phyloP scores from a whole-genome alignment of 805 yeast species.

The Ogataea trehalophila region DNA sequence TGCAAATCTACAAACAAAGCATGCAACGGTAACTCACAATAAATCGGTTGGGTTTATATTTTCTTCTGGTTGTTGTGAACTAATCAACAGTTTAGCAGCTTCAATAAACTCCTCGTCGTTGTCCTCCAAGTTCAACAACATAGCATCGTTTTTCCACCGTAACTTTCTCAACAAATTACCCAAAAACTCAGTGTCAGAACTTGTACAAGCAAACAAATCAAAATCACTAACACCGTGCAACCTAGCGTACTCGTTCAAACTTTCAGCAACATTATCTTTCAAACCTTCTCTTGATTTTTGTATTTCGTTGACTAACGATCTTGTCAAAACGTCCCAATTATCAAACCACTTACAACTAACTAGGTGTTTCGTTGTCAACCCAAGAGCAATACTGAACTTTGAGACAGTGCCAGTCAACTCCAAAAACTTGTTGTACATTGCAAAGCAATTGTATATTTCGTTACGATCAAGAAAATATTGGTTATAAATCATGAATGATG shows the following conservation, averaged over 20 bases:
- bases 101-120: constrained; percentile 13
- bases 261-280: background rate
- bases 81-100: constrained; percentile 12
- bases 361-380: constrained; percentile 10
- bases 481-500: constrained; percentile 18
- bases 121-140: constrained; percentile 8
- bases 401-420: background rate
- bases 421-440: constrained; percentile 15
- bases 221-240: constrained; percentile 19
- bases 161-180: constrained; percentile 11
- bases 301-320: background rate
- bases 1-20: background rate
- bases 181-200: constrained; percentile 9
- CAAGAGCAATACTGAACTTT: background rate
- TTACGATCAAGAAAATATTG: constrained; percentile 16
- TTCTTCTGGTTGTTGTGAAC: background rate
- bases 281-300: background rate
- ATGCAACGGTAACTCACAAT: background rate
- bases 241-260: constrained; percentile 14
- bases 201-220: constrained; percentile 9
- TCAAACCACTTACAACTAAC: constrained; percentile 19
- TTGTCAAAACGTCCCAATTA: constrained; percentile 14
- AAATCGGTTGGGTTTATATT: constrained; percentile 13
- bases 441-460: constrained; percentile 22
- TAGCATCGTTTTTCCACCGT: constrained; percentile 14